These are phyloP conservation scores for Blastobotrys aristatus DNA, from an alignment of 1,139 yeast genomes.

Conservation along the genomic window DNA sequence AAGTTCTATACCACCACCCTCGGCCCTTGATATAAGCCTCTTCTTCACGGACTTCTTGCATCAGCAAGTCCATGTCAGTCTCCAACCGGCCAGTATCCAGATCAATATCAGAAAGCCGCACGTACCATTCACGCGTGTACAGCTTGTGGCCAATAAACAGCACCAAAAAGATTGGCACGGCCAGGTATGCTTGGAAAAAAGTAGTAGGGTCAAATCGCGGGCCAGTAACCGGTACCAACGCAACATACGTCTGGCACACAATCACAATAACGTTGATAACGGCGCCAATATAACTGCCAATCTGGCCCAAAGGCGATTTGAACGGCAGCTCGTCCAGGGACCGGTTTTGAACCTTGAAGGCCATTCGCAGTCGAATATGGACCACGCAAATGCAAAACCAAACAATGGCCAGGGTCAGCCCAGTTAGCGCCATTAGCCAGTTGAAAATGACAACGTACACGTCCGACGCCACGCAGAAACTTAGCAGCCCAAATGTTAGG, in stretches of 20 bases:
- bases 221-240: slow-evolving; percentile 66
- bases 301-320: slow-evolving; percentile 60
- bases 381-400: slow-evolving; percentile 78
- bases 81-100: slow-evolving; percentile 52
- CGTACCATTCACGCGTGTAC: slow-evolving; percentile 37
- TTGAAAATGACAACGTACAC: slow-evolving; percentile 62
- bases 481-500: slow-evolving; percentile 56
- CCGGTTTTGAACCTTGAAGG: slow-evolving; percentile 62
- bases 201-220: slow-evolving; percentile 16
- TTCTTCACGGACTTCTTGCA: slow-evolving; percentile 49
- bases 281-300: slow-evolving; percentile 66
- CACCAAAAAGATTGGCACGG: slow-evolving; percentile 47
- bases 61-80: slow-evolving; percentile 47
- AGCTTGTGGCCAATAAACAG: slow-evolving; percentile 50
- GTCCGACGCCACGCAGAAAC: slow-evolving; percentile 64
- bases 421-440: slow-evolving; percentile 82
- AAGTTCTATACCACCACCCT: slow-evolving; percentile 37
- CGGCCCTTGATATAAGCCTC: slow-evolving; percentile 35
- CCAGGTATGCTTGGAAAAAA: slow-evolving; percentile 53
- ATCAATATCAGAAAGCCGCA: slow-evolving; percentile 48
- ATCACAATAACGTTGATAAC: slow-evolving; percentile 58
- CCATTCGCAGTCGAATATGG: slow-evolving; percentile 74
- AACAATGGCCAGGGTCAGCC: slow-evolving; percentile 76
- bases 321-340: slow-evolving; percentile 62
- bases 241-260: slow-evolving; percentile 78